Conservation (phyloP, 768 basidiomycete genomes). For the Phaeotremella skinneri region DNA sequence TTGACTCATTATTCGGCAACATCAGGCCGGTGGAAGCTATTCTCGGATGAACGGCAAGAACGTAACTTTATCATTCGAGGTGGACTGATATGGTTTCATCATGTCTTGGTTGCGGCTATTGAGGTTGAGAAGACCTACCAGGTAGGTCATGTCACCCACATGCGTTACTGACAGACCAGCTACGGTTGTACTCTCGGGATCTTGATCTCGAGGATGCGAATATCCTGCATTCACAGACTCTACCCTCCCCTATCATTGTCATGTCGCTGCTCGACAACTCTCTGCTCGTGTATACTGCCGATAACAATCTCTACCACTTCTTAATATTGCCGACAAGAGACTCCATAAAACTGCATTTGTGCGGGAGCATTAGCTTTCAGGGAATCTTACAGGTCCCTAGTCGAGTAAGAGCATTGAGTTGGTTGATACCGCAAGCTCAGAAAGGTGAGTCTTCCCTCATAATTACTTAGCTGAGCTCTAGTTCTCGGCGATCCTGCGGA, state of each 20-base stretch:
- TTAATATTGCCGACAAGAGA: conserved; percentile 74
- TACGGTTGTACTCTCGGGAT: conserved; percentile 91
- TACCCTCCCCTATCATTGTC: conserved; percentile 75
- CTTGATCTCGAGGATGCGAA: conserved; percentile 78
- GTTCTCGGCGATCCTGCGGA: conserved; percentile 91
- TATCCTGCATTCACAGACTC: conserved; percentile 73
- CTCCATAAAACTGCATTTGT: conserved; percentile 78
- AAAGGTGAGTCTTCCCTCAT: conserved; percentile 64
- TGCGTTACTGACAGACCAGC: conserved; percentile 55
- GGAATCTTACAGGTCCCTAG: conserved; percentile 82
- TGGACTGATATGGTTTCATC: conserved; percentile 93
- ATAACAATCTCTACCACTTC: conserved; percentile 91
- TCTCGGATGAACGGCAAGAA: conserved; percentile 76
- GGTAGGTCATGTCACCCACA: conserved; percentile 50
- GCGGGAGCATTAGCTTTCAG: conserved; percentile 90
- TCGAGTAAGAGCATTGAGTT: conserved; percentile 85
- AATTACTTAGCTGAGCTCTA: conserved; percentile 47
- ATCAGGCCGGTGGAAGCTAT: conserved; percentile 93
- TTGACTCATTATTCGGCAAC: conserved; percentile 89
- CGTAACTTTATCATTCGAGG: conserved; percentile 82
- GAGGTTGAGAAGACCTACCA: conserved; percentile 77
- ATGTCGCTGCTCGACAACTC: conserved; percentile 93
- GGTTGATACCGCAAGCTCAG: conserved; percentile 92
- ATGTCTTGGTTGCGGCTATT: conserved; percentile 85
- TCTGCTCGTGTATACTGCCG: conserved; percentile 85